A percentile compares a stretch with the other conserved stretches of the same genome.
These are phyloP conservation scores for Curvularia hawaiiensis DNA, from an alignment of 2,329 filamentous ascomycete species.

Conservation along the genomic window DNA sequence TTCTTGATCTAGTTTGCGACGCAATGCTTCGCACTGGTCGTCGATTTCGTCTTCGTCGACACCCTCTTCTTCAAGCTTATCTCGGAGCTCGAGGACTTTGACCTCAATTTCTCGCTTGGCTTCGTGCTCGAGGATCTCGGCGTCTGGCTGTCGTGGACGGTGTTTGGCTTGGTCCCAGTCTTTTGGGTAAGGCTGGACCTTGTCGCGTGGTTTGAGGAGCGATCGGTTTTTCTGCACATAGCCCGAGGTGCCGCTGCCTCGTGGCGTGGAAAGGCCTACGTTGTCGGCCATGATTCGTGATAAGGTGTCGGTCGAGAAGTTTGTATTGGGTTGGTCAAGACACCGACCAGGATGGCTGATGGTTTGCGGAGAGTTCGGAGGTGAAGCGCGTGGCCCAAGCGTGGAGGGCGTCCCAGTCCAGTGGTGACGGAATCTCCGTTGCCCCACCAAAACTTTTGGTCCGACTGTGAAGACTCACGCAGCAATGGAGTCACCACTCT, in stretches of 20 bases:
- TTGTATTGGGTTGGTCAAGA: not conserved
- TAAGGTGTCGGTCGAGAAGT: not conserved
- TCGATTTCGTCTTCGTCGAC: conserved; percentile 93
- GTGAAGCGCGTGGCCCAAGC: conserved; percentile 28
- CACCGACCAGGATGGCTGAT: not conserved
- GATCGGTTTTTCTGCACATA: conserved; percentile 97
- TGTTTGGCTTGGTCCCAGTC: conserved; percentile 73
- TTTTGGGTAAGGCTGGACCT: conserved; percentile 75
- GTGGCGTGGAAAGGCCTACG: conserved; percentile 91
- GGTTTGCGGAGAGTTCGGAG: conserved; percentile 30
- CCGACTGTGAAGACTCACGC: conserved; percentile 29
- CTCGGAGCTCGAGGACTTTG: conserved; percentile 87
- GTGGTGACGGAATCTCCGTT: conserved; percentile 11
- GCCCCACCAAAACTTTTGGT: conserved; percentile 39
- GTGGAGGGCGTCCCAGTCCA: not conserved
- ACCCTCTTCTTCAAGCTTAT: conserved; percentile 89
- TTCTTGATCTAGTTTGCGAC: conserved; percentile 63
- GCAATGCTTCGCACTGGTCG: conserved; percentile 68
- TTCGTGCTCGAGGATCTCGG: conserved; percentile 93
- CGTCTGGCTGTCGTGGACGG: conserved; percentile 82
- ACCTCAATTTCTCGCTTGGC: conserved; percentile 90
- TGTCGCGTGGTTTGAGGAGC: conserved; percentile 82
- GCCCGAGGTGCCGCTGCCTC: conserved; percentile 93
- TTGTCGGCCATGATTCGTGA: conserved; percentile 80
- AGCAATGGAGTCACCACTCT: conserved; percentile 29